Evolutionary conservation across 495 filamentous ascomycete species (phyloP), one percentile per base, ranked within the genome.

Genomic region (Penicillium desertorum): DNA sequence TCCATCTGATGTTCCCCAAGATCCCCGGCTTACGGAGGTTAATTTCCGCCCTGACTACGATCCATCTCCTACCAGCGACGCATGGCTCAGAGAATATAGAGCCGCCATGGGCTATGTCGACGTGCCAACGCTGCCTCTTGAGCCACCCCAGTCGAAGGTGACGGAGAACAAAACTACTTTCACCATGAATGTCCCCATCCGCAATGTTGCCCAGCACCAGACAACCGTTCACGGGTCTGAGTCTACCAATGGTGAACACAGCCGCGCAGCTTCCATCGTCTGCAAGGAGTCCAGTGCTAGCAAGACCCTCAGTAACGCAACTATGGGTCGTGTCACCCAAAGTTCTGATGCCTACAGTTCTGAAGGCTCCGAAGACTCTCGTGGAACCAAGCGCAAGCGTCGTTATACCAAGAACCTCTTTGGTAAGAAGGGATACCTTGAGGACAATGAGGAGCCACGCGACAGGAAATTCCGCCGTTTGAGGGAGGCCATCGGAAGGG

Each of bases 381-480:
- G 36, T 39, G 36, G 36, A 39, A 39, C n/a, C 36, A 39, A 39
- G n/a, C 36, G 36, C 16, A 39, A 17, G 36, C 36, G 36, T 1
- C 36, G 36, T 1, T 17, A 17, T 9, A 39, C 36, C 66, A 84
- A 83, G 64, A 78, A 78, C 51, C 67, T 84, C 51, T 83, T 84
- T 54, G 81, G 81, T 2, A 67, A 76, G 30, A 67, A 76, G 25
- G 81, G 81, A 16, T 32, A 22, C 3, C 16, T n/a, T 59, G 47
- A 14, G 57, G 65, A 23, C 9, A 23, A 44, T 1, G 17, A 52
- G 34, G n/a, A 20, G n/a, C 32, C 6, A 17, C 36, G 16, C 36
- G 36, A 17, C 2, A 39, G 2, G n/a, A 39, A 7, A 39, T 39
- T 39, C 36, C n/a, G n/a, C 7, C n/a, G n/a, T 17, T 8, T 39